These are phyloP conservation scores for Syncephalis plumigaleata DNA, from an alignment of 371 early-diverging fungal genomes.

Conservation along the genomic window DNA sequence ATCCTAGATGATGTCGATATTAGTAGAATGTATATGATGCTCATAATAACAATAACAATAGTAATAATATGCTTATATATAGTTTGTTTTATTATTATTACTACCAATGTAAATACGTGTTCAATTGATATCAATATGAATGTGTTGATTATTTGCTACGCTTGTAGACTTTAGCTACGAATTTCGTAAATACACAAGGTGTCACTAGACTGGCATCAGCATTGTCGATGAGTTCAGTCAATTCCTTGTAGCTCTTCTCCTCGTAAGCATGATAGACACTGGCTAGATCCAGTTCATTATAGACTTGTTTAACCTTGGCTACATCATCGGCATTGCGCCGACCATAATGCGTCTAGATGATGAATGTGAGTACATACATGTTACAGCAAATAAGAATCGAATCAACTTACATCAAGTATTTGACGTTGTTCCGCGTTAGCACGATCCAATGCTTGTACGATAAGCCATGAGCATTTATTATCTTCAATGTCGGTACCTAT, in stretches of 20 bases:
- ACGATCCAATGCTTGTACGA: conserved; percentile 71
- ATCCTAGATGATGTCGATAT: too few species aligned
- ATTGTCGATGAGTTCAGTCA: conserved; percentile 52
- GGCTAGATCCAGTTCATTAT: conserved; percentile 58
- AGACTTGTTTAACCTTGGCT: conserved; percentile 67
- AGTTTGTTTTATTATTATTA: too few species aligned
- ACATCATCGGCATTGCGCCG: conserved; percentile 56
- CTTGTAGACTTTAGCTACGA: conserved; percentile 88
- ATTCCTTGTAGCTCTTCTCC: conserved; percentile 51
- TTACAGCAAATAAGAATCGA: neutral
- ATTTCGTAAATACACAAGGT: conserved; percentile 65
- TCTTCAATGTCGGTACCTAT: conserved; percentile 97
- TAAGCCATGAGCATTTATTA: conserved; percentile 97
- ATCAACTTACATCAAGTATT: conserved; percentile 44
- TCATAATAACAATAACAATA: too few species aligned
- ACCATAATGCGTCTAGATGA: conserved; percentile 83
- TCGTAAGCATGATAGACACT: conserved; percentile 67
- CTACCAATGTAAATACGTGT: too few species aligned
- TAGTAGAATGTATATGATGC: too few species aligned
- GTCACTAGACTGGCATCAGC: conserved; percentile 53
- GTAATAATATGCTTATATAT: too few species aligned
- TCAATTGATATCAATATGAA: neutral
- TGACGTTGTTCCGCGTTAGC: conserved; percentile 65
- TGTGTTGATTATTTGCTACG: conserved; percentile 50
- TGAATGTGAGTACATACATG: neutral